Evolutionary conservation across 192 early-diverging fungal genomes (phyloP).

Genomic region (Coemansia sp.): DNA sequence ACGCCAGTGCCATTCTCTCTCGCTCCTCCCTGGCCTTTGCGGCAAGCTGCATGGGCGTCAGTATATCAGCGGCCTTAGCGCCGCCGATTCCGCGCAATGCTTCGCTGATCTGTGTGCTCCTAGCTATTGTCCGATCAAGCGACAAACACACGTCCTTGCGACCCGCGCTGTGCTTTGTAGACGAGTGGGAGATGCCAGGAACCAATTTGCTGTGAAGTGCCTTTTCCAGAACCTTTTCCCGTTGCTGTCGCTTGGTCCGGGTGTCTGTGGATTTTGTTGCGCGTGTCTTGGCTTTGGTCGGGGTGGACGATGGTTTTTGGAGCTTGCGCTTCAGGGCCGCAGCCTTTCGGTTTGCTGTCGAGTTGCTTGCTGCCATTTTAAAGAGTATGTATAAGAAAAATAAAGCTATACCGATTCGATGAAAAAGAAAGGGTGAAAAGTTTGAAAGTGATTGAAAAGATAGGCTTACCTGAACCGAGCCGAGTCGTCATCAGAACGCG

Average conservation of each 20-base stretch:
- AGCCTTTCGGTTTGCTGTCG: background rate
- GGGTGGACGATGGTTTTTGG: background rate
- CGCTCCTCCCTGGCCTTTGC: constrained; percentile 24
- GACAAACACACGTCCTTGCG: constrained; percentile 25
- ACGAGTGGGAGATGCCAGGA: constrained; percentile 9
- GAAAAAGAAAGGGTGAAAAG: too few species aligned
- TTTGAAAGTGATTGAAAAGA: too few species aligned
- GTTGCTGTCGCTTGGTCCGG: constrained; percentile 6
- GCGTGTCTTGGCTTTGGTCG: background rate
- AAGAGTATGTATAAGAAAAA: background rate
- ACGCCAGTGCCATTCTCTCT: constrained; percentile 27
- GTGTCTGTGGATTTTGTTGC: constrained; percentile 1
- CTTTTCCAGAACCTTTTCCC: constrained; percentile 13
- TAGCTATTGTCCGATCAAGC: constrained; percentile 23
- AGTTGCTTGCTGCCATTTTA: background rate
- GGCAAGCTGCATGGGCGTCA: constrained; percentile 18
- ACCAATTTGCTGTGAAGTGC: constrained; percentile 5
- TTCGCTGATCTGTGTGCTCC: constrained; percentile 19
- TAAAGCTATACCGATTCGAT: background rate
- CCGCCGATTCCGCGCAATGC: constrained; percentile 30
- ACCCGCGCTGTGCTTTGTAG: constrained; percentile 39
- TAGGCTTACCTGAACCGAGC: too few species aligned
- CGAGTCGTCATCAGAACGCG: background rate
- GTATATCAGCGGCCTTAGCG: constrained; percentile 6
- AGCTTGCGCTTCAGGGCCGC: constrained; percentile 29